Evolutionary conservation across 2,329 filamentous ascomycete species (phyloP).

Genomic region (Diaporthe citrichinensis): DNA sequence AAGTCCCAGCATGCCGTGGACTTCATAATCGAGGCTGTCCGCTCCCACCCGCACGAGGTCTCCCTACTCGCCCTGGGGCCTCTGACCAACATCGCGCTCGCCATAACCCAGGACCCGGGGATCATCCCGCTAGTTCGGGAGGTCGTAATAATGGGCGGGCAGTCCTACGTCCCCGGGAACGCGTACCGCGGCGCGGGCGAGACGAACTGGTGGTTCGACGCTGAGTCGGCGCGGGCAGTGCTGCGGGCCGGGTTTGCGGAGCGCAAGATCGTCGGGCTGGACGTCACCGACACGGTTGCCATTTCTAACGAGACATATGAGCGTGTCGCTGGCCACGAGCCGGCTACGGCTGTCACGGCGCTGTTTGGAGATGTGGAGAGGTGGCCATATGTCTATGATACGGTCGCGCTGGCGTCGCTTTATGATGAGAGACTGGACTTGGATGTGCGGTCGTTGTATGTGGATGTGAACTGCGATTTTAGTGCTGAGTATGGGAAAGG

Average conservation of each 20-base stretch:
- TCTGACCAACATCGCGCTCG: slow-evolving; percentile 14
- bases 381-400: slow-evolving; percentile 20
- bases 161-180: background rate
- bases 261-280: background rate
- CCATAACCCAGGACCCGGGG: background rate
- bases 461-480: slow-evolving; percentile 13
- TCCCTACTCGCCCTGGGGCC: slow-evolving; percentile 8
- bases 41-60: background rate
- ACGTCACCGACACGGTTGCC: slow-evolving; percentile 15
- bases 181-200: slow-evolving; percentile 3
- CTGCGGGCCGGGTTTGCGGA: background rate
- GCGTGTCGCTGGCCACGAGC: background rate
- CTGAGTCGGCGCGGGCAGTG: slow-evolving; percentile 3
- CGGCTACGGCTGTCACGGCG: slow-evolving; percentile 16
- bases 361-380: background rate
- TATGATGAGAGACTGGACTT: background rate
- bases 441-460: background rate
- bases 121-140: background rate
- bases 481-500: slow-evolving; percentile 17
- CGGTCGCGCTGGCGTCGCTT: slow-evolving; percentile 3
- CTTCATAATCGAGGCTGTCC: background rate
- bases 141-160: background rate
- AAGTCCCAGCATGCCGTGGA: background rate
- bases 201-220: slow-evolving; percentile 29
- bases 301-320: background rate